Evolutionary conservation across 2,329 filamentous ascomycete genomes (phyloP).

Genomic region (Colletotrichum horii): DNA sequence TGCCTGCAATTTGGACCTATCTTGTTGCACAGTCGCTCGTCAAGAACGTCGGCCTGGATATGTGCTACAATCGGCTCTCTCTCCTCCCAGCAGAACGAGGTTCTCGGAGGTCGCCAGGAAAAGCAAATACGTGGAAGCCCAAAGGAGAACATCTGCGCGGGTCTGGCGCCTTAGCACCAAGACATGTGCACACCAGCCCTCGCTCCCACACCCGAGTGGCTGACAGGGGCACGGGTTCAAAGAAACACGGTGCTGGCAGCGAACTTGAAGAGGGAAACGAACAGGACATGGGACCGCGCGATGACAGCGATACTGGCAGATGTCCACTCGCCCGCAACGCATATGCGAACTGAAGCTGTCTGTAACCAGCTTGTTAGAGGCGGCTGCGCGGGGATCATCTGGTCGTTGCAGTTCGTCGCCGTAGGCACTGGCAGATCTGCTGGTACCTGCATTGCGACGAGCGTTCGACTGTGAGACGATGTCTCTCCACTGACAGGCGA

Average conservation of each 20-base stretch:
- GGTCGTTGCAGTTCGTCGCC: neutral
- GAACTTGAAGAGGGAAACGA: neutral
- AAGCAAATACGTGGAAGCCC: neutral
- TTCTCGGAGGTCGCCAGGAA: neutral
- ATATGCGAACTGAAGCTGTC: neutral
- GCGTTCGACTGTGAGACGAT: constrained; percentile 12
- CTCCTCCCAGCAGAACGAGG: neutral
- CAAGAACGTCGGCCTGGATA: neutral
- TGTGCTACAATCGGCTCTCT: neutral
- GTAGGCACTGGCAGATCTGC: neutral
- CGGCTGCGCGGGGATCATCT: neutral
- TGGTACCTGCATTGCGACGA: constrained; percentile 5
- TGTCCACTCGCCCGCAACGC: neutral
- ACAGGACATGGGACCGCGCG: neutral
- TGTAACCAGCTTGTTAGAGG: neutral
- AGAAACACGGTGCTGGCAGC: neutral
- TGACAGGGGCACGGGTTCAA: constrained; percentile 1
- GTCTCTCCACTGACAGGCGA: neutral
- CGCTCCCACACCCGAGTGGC: neutral
- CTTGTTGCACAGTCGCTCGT: neutral
- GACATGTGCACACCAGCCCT: neutral
- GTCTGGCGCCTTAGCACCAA: neutral
- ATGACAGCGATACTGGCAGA: neutral
- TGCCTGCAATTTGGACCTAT: neutral
- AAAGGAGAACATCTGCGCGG: neutral